Conservation (phyloP, 1,139 yeast genomes). For the Yamadazyma blattariae region DNA sequence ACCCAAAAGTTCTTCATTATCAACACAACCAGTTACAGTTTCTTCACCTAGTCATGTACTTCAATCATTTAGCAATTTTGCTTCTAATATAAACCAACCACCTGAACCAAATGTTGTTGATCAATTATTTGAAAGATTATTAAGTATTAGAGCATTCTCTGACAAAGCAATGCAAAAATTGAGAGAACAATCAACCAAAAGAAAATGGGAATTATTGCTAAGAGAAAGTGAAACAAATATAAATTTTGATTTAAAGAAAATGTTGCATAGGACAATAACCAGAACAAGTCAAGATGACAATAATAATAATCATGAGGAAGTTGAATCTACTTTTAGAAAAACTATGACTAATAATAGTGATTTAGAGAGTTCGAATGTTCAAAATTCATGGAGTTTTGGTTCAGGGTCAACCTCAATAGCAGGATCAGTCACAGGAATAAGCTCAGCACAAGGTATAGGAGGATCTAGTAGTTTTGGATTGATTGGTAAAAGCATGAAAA, state of each 20-base stretch:
- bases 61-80: conserved; percentile 33
- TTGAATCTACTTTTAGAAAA: conserved; percentile 2
- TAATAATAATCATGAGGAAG: conserved; percentile 1
- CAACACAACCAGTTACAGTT: not conserved
- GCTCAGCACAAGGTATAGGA: not conserved
- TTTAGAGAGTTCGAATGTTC: conserved; percentile 4
- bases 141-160: conserved; percentile 38
- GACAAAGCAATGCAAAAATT: conserved; percentile 31
- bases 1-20: too few species aligned
- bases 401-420: not conserved
- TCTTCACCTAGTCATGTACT: conserved; percentile 17
- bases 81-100: conserved; percentile 30
- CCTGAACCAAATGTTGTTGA: conserved; percentile 39
- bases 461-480: not conserved
- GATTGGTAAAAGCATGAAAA: not conserved
- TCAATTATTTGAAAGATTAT: conserved; percentile 34
- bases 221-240: conserved; percentile 40
- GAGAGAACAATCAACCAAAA: conserved; percentile 28
- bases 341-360: conserved; percentile 7
- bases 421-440: not conserved
- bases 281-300: not conserved
- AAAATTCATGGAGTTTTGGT: not conserved
- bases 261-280: conserved; percentile 9
- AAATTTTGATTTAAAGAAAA: conserved; percentile 30
- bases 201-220: conserved; percentile 48